Percentiles rank a stretch among this genome's conserved stretches.
These are phyloP conservation scores for Macadamia tetraphylla DNA, from an alignment of 164 flowering plant species.

Conservation along the genomic window DNA sequence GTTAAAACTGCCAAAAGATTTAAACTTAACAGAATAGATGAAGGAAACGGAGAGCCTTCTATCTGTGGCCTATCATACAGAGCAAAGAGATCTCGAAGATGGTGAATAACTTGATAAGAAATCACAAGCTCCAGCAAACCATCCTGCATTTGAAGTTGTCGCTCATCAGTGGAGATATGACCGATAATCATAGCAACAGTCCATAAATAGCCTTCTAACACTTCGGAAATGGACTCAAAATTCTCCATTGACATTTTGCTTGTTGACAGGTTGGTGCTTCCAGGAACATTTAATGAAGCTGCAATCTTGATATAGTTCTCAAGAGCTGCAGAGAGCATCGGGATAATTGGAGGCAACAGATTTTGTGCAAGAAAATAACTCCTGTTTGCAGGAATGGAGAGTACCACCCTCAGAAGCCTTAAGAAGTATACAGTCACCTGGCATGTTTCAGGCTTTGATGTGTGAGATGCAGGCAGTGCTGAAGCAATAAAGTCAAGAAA, in stretches of 20 bases:
- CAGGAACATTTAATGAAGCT: slow-evolving; percentile 55
- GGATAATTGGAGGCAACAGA: slow-evolving; percentile 85
- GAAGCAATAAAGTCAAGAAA: slow-evolving; percentile 89
- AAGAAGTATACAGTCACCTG: slow-evolving; percentile 72
- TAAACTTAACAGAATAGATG: slow-evolving; percentile 71
- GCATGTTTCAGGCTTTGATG: slow-evolving; percentile 89
- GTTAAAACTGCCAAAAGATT: slow-evolving; percentile 65
- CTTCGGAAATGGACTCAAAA: slow-evolving; percentile 71
- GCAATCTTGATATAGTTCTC: slow-evolving; percentile 89
- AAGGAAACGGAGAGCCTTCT: slow-evolving; percentile 92
- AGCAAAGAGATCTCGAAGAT: slow-evolving; percentile 85
- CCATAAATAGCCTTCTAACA: slow-evolving; percentile 74
- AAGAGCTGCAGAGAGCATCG: slow-evolving; percentile 85
- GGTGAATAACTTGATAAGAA: slow-evolving; percentile 80
- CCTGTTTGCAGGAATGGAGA: slow-evolving; percentile 60
- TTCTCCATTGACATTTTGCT: slow-evolving; percentile 55
- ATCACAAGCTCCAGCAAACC: slow-evolving; percentile 75
- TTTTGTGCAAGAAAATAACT: slow-evolving; percentile 87
- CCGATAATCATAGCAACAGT: slow-evolving; percentile 59
- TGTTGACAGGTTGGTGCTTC: slow-evolving; percentile 24
- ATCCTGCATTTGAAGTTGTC: slow-evolving; percentile 75
- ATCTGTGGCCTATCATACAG: slow-evolving; percentile 90
- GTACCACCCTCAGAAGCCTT: slow-evolving; percentile 63
- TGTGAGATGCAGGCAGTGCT: slow-evolving; percentile 92
- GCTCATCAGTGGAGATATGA: slow-evolving; percentile 52